Base-by-base conservation (phyloP, 306 rosid genomes). In the Luffa acutangula region DNA sequence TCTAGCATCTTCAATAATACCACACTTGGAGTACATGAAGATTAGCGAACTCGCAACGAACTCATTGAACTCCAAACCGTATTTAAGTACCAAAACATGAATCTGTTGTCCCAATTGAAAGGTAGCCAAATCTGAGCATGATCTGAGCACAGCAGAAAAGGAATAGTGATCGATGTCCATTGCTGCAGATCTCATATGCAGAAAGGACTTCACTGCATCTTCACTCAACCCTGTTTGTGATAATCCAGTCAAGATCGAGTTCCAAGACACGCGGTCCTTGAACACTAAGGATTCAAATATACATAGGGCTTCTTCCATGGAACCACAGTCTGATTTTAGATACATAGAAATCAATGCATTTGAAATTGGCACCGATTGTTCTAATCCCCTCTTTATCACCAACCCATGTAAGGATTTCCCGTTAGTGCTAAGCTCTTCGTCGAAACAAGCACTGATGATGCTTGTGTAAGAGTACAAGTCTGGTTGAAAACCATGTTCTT, bases 11-110 rank as follows among this genome's bases (percentile, higher is more conserved):
- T 87, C 94, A 67, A 94, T 85, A 79, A 94, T 84, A 76, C 98
- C 97, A 72, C 97, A 94, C 84, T 90, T 92, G 62, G 98, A 88
- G 83, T 94, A 92, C 97, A 94, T 87, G 90, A 87, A 87, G 71
- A 92, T 90, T 82, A 94, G 85, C n/a, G 98, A 87, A 42, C 97
- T 92, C 18, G 87, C 85, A 17, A 94, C 96, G 65, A 85, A 90
- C 18, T 85, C 88, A 75, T 92, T 89, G 81, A 87, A 76, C 39
- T 85, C 85, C 6, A 90, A 81, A 56, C 97, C 94, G 4, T 78
- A 84, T 82, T 85, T 88, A 57, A 82, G 81, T 20, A 90, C 82
- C 84, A 91, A 82, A 36, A 75, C 88, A 82, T 94, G 98, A 86
- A 85, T 76, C 77, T 92, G 93, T 73, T 86, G 89, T 42, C 98